phyloP scores from a whole-genome alignment of 768 basidiomycete genomes.

The Russula lepida region DNA sequence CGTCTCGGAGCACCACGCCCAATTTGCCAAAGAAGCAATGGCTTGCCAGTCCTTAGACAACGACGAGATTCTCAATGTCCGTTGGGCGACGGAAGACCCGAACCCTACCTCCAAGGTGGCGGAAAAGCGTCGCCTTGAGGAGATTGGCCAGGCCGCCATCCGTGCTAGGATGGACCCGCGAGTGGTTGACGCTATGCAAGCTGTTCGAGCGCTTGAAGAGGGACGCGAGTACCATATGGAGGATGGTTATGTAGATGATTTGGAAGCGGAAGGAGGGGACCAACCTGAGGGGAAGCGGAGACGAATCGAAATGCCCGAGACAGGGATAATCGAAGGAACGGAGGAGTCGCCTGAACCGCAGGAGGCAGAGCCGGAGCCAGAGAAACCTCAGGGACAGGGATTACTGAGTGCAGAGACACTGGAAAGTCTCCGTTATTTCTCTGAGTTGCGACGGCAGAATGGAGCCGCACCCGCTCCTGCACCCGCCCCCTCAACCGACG shows the following conservation, averaged over 20 bases:
- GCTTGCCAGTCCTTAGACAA: slow-evolving; percentile 96
- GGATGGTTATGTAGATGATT: slow-evolving; percentile 24
- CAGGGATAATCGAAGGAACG: neutral
- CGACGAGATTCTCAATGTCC: slow-evolving; percentile 95
- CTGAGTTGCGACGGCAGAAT: slow-evolving; percentile 72
- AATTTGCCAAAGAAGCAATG: slow-evolving; percentile 99
- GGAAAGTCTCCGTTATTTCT: slow-evolving; percentile 85
- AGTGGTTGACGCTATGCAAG: slow-evolving; percentile 81
- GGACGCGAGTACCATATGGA: slow-evolving; percentile 34
- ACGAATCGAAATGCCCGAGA: slow-evolving; percentile 27
- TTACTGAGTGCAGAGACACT: slow-evolving; percentile 78
- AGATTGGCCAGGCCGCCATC: slow-evolving; percentile 82
- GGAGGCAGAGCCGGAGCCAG: slow-evolving; percentile 11
- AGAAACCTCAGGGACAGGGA: slow-evolving; percentile 44
- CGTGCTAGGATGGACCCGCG: slow-evolving; percentile 75
- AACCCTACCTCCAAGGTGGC: slow-evolving; percentile 85
- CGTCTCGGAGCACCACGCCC: slow-evolving; percentile 72
- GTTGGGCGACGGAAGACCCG: slow-evolving; percentile 99
- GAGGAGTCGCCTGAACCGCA: slow-evolving; percentile 1
- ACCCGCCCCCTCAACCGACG: slow-evolving; percentile 25
- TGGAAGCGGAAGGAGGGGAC: slow-evolving; percentile 32
- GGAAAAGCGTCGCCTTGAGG: slow-evolving; percentile 78
- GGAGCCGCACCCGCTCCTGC: slow-evolving; percentile 28
- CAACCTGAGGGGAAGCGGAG: slow-evolving; percentile 32
- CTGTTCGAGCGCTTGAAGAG: slow-evolving; percentile 84